A percentile compares a stretch with the other conserved stretches of the same genome.
Conservation (phyloP, 805 yeast species). For the Schizosaccharomyces osmophilus region DNA sequence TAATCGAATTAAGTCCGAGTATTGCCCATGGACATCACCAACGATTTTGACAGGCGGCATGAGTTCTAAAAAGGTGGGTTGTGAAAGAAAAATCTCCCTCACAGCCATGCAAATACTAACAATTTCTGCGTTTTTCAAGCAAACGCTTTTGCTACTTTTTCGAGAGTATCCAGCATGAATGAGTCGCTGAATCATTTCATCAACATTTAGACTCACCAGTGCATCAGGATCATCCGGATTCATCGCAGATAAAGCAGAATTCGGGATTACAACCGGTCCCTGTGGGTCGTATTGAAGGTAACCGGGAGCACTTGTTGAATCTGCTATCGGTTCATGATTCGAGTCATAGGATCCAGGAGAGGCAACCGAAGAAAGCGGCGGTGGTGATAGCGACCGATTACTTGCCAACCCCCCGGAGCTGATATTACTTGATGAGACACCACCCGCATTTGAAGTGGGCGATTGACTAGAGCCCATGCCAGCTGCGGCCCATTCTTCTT, state of each 20-base stretch:
- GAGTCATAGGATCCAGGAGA: not conserved
- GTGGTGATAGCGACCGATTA: not conserved
- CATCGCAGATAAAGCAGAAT: not conserved
- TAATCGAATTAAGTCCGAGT: slow-evolving; percentile 66
- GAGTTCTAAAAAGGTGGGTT: slow-evolving; percentile 71
- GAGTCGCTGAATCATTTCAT: slow-evolving; percentile 70
- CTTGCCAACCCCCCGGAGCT: no score
- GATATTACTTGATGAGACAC: not conserved
- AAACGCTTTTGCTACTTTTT: slow-evolving; percentile 68
- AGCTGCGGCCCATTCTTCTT: no score
- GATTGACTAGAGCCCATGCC: not conserved
- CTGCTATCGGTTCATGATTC: not conserved
- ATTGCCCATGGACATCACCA: slow-evolving; percentile 94
- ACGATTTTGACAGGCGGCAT: slow-evolving; percentile 70
- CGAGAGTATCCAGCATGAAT: slow-evolving; percentile 93
- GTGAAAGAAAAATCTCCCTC: slow-evolving; percentile 67
- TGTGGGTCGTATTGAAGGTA: not conserved
- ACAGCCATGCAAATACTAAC: slow-evolving; percentile 68
- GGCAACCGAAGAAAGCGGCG: not conserved
- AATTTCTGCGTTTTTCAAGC: slow-evolving; percentile 75
- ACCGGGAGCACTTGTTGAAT: not conserved
- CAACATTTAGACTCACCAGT: slow-evolving; percentile 27
- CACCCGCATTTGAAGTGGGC: not conserved
- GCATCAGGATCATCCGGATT: not conserved
- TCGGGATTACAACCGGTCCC: not conserved